Conservation (phyloP, 2,329 filamentous ascomycete genomes). For the Triangularia verruculosa region DNA sequence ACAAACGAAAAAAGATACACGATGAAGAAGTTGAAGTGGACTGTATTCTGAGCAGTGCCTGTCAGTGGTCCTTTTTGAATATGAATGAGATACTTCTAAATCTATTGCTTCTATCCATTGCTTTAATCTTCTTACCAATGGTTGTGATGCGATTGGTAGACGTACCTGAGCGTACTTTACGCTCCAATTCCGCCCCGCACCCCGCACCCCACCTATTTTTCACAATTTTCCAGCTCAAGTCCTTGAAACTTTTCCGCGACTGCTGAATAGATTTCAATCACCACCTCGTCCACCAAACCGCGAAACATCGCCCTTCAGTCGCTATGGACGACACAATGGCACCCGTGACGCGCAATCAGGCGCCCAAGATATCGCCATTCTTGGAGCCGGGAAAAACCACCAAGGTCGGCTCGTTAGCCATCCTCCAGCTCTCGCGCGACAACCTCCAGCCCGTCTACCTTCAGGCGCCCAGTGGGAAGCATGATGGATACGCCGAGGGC, state of each 20-base stretch:
- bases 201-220: constrained; percentile 1
- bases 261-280: background rate
- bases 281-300: background rate
- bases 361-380: constrained; percentile 62
- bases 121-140: too few species aligned
- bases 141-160: background rate
- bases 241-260: background rate
- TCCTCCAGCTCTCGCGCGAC: constrained; percentile 87
- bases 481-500: constrained; percentile 72
- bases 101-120: too few species aligned
- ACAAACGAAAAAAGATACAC: background rate
- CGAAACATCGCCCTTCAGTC: background rate
- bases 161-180: background rate
- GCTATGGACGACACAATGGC: constrained; percentile 17
- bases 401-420: constrained; percentile 65
- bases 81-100: too few species aligned
- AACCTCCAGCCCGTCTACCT: constrained; percentile 75
- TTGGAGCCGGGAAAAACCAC: constrained; percentile 66
- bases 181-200: background rate
- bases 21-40: too few species aligned
- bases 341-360: constrained; percentile 5
- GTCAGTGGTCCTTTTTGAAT: too few species aligned
- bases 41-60: too few species aligned
- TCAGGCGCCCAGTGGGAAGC: constrained; percentile 56
- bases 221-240: constrained; percentile 8